These are phyloP conservation scores for Musa schizocarpa DNA, from an alignment of 176 grass and related monocot species.

Conservation along the genomic window DNA sequence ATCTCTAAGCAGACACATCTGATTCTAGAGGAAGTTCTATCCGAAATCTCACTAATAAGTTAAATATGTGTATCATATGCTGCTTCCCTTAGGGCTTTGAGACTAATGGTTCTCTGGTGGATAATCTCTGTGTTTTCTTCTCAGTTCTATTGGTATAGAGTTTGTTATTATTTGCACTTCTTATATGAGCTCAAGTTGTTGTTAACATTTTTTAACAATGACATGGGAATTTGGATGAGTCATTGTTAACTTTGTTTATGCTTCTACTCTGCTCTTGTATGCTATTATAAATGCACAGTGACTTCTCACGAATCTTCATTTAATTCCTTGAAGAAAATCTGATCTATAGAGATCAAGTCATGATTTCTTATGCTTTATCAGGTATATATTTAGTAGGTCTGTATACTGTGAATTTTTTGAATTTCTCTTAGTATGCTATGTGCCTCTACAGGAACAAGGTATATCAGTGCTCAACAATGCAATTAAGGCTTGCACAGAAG, in stretches of 20 bases:
- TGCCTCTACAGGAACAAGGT: slow-evolving; percentile 50
- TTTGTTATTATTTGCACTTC: too few relatives aligned
- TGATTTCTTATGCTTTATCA: not conserved
- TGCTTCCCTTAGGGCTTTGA: too few relatives aligned
- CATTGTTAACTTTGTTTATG: not conserved
- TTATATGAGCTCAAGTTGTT: not conserved
- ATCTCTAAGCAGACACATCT: too few relatives aligned
- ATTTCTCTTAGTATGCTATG: not conserved
- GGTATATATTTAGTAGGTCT: not conserved
- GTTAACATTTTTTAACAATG: not conserved
- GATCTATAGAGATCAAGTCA: not conserved
- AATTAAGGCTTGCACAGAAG: slow-evolving; percentile 65
- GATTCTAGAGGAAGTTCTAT: too few relatives aligned
- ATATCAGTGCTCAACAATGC: slow-evolving; percentile 67
- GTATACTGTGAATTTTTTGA: not conserved
- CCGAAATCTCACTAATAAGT: too few relatives aligned
- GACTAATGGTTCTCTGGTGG: too few relatives aligned
- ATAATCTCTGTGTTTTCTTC: too few relatives aligned
- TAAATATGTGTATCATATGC: too few relatives aligned
- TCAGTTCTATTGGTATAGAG: too few relatives aligned
- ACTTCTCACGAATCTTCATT: not conserved
- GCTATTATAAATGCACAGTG: too few relatives aligned
- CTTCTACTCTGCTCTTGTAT: not conserved
- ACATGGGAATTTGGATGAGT: not conserved
- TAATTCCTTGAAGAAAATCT: not conserved